Evolutionary conservation across 2,329 filamentous ascomycete genomes (phyloP), one percentile per base, ranked within the genome.

Genomic region (Cadophora malorum): DNA sequence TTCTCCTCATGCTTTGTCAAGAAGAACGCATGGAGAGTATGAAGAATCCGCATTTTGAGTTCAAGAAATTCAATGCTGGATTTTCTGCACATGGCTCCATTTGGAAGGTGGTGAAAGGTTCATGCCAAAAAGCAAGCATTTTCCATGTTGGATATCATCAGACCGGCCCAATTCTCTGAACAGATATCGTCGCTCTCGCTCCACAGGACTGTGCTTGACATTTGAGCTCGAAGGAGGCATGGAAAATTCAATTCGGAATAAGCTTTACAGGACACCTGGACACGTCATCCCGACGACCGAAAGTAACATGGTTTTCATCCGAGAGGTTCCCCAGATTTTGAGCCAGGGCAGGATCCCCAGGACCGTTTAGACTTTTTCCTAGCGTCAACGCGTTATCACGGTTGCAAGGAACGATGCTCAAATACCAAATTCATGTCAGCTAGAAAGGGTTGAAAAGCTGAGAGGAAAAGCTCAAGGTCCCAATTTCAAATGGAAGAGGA

Each of bases 271-370:
- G 28, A 28, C 28, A 28, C 5, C 45, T 21, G 45, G n/a, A 49
- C 55, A 58, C 31, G 33, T 38, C 55, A 58, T 58, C 55, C 55
- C 55, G 21, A 31, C 16, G 16, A 21, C 33, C 33, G 33, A 58
- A 19, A 16, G 28, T 14, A 53, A 16, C 50, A 53, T n/a, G 28
- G 6, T 33, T 28, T 33, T 19, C 19, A 33, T 55, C 12, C 52
- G 14, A 55, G 52, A 55, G 45, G 45, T 25, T 55, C 52, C 52
- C 52, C 52, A 25, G 52, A 55, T 55, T 28, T 55, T 8, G 52
- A 55, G 28, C 50, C 28, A 55, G 52, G 28, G 19, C 52, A 28
- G 28, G 28, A 28, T 53, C 52, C 52, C 52, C 28, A 3, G 28
- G 28, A 33, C 9, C 9, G 5, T 55, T 33, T 21, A 21, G 45